Percentiles rank a stretch among this genome's conserved stretches.
Conservation (phyloP, 768 basidiomycete genomes). For the Hortiboletus campestris region DNA sequence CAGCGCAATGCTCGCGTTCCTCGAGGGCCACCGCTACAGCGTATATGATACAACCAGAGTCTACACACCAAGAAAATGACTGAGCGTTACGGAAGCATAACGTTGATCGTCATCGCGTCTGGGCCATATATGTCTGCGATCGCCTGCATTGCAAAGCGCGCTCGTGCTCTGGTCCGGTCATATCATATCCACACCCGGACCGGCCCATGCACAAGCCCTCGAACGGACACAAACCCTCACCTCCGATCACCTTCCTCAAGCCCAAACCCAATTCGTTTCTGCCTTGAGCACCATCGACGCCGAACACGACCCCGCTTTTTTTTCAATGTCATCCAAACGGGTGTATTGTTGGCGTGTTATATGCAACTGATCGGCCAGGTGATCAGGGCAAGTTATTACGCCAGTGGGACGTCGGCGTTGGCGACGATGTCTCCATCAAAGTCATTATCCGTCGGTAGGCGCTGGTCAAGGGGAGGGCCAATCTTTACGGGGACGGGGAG, state of each 20-base stretch:
- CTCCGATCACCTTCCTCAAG: conserved; percentile 43
- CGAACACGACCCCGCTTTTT: conserved; percentile 37
- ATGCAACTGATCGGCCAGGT: conserved; percentile 59
- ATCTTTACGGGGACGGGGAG: background rate
- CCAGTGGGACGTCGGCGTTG: conserved; percentile 46
- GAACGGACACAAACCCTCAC: background rate
- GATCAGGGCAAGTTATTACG: conserved; percentile 59
- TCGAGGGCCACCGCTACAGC: too few species aligned
- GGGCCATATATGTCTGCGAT: conserved; percentile 40
- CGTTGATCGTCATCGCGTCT: conserved; percentile 45
- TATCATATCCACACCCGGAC: conserved; percentile 39
- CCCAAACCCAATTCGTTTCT: conserved; percentile 45
- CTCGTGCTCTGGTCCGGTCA: conserved; percentile 55
- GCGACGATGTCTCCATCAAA: conserved; percentile 48
- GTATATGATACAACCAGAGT: too few species aligned
- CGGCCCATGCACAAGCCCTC: conserved; percentile 32
- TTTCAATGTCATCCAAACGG: conserved; percentile 56
- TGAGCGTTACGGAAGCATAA: too few species aligned
- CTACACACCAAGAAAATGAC: too few species aligned
- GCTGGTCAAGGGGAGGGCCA: background rate
- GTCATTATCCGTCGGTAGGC: background rate
- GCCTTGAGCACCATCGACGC: conserved; percentile 40
- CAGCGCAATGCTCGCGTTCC: too few species aligned
- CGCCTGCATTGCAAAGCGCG: conserved; percentile 47
- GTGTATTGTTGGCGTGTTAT: conserved; percentile 65